Evolutionary conservation across 768 basidiomycete genomes (phyloP), one percentile per base, ranked within the genome.

Genomic region (Suillus paluster): DNA sequence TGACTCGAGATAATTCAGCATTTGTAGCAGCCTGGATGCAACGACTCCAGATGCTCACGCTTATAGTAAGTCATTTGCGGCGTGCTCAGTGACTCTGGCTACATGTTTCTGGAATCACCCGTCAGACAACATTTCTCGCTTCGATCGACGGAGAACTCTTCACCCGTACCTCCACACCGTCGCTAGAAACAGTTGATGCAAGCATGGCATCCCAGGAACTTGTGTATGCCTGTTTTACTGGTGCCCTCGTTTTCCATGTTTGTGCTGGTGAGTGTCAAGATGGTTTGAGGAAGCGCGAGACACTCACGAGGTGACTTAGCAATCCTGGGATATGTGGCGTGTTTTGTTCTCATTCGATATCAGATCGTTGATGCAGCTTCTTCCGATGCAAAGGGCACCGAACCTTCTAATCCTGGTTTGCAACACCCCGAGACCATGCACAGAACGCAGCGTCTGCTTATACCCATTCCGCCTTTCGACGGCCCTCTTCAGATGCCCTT

Each of bases 161-260:
- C 58, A 58, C 71, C 41, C 48, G 76, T 57, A 73, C 68, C 4
- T 25, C 21, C 10, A 57, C 65, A 30, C 58, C 69, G 23, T 75
- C 71, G 6, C 61, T 66, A 8, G 68, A 73, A 1, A 68, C 65
- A 15, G 1, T 42, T 14, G 17, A 63, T 23, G 2, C 66, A 6
- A 45, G 63, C 46, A 30, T 30, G 0, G 17, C 52, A 1, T 36
- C 64, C 23, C 68, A 66, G 42, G 66, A 75, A 23, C 27, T 75
- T 12, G 59, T 76, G n/a, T 76, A 76, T 62, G 36, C 67, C 17
- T 71, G 71, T 56, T 70, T 75, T 45, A 42, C 71, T 9, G 75
- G 75, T 6, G 73, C 73, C n/a, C 56, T 75, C 46, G 54, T 76
- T 33, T 71, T 75, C 41, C 73, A 76, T 25, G 53, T 75, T 15